phyloP scores from a whole-genome alignment of 148 eudicot species.

The Rhododendron molle region DNA sequence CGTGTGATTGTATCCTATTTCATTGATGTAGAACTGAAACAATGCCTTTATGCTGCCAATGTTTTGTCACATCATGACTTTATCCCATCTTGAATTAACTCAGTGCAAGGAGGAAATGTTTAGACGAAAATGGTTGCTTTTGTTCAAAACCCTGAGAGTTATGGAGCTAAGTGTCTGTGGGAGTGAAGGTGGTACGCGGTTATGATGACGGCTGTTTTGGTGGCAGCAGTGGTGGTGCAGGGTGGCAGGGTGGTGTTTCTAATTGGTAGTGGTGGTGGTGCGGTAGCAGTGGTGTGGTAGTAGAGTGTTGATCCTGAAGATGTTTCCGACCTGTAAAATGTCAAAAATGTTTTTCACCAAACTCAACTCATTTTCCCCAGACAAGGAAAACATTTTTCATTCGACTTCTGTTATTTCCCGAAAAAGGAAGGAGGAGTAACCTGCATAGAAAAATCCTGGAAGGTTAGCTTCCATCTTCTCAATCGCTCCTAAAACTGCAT shows the following conservation, averaged over 20 bases:
- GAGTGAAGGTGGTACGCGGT: background rate
- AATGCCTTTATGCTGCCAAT: background rate
- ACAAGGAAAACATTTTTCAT: background rate
- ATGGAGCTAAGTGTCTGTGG: background rate
- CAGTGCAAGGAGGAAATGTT: background rate
- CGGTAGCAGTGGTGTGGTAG: background rate
- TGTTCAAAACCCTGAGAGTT: background rate
- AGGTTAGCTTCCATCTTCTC: constrained; percentile 82
- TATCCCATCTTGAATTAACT: background rate
- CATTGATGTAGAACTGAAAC: background rate
- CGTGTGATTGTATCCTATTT: background rate
- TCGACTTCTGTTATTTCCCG: background rate
- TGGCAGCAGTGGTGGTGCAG: background rate
- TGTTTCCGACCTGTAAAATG: background rate
- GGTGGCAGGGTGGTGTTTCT: background rate
- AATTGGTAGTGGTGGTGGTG: background rate
- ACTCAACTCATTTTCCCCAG: background rate
- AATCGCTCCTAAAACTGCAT: constrained; percentile 59
- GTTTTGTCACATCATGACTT: background rate
- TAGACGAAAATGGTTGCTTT: background rate
- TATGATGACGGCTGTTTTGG: background rate
- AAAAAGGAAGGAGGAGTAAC: constrained; percentile 27
- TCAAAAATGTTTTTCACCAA: background rate
- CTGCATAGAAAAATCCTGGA: constrained; percentile 92
- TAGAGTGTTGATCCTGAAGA: background rate